These are phyloP conservation scores for Magnolia changhungtana DNA, from an alignment of 164 flowering plant species.

Conservation along the genomic window DNA sequence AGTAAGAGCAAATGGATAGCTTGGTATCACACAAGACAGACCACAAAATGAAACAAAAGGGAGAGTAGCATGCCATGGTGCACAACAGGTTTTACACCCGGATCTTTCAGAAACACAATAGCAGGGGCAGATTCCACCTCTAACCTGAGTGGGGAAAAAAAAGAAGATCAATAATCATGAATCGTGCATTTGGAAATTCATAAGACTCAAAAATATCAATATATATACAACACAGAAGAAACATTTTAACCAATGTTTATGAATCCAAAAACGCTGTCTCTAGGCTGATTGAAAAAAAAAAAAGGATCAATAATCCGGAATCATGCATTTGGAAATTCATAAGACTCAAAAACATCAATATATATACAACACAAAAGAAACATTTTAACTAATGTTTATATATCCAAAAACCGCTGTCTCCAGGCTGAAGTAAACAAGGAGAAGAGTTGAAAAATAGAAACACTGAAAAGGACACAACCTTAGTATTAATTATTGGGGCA, in stretches of 20 bases:
- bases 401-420: neutral
- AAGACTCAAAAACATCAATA: too few species aligned
- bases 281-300: conserved; percentile 39
- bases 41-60: conserved; percentile 1
- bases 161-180: neutral
- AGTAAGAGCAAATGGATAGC: neutral
- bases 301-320: neutral
- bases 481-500: neutral
- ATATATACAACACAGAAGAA: neutral
- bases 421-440: neutral
- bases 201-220: too few species aligned
- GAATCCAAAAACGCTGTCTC: conserved; percentile 16
- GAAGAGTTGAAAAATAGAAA: neutral
- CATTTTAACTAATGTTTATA: neutral
- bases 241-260: neutral
- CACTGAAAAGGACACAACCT: neutral
- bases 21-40: neutral
- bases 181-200: neutral
- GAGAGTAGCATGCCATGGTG: conserved; percentile 53
- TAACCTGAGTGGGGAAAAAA: conserved; percentile 42
- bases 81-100: conserved; percentile 78
- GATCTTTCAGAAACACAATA: conserved; percentile 74
- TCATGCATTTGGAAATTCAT: neutral
- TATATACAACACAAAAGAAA: neutral
- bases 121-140: conserved; percentile 97